A percentile compares a stretch with the other conserved stretches of the same genome.
phyloP scores from a whole-genome alignment of 306 rosid genomes.

The Quercus mongolica region DNA sequence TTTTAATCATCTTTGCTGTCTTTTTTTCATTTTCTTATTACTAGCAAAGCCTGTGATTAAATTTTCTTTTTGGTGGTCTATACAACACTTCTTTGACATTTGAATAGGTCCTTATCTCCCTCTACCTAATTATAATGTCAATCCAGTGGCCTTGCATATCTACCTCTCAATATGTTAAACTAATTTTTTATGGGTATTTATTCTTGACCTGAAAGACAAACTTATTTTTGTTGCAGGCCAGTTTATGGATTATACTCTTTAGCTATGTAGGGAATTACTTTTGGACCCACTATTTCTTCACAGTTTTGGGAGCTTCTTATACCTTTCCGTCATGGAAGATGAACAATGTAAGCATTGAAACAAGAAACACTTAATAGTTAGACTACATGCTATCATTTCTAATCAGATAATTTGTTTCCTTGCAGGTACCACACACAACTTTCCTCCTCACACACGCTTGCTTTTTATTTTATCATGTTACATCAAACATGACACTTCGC shows the following conservation, averaged over 20 bases:
- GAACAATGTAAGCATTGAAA: conserved; percentile 72
- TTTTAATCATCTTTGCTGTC: too few species aligned
- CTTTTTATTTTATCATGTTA: conserved; percentile 90
- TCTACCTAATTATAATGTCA: background rate
- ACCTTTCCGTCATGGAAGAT: conserved; percentile 99
- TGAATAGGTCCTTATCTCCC: background rate
- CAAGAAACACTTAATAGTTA: conserved; percentile 14
- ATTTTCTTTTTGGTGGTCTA: background rate
- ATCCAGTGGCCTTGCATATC: conserved; percentile 4
- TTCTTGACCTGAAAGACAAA: conserved; percentile 24
- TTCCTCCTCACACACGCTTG: conserved; percentile 91
- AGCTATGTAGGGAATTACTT: conserved; percentile 98
- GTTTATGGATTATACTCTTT: conserved; percentile 82
- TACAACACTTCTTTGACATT: background rate
- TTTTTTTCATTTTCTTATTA: too few species aligned
- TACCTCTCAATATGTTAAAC: conserved; percentile 5
- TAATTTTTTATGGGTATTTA: background rate
- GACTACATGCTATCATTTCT: conserved; percentile 17
- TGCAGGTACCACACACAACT: conserved; percentile 96
- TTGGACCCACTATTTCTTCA: conserved; percentile 98
- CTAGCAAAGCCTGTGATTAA: too few species aligned
- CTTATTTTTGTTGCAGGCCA: conserved; percentile 61
- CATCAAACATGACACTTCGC: conserved; percentile 84
- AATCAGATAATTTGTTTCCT: conserved; percentile 24
- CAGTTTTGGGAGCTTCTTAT: conserved; percentile 95